Conservation (phyloP, 2,329 filamentous ascomycete species). For the Penicillium crustosum region DNA sequence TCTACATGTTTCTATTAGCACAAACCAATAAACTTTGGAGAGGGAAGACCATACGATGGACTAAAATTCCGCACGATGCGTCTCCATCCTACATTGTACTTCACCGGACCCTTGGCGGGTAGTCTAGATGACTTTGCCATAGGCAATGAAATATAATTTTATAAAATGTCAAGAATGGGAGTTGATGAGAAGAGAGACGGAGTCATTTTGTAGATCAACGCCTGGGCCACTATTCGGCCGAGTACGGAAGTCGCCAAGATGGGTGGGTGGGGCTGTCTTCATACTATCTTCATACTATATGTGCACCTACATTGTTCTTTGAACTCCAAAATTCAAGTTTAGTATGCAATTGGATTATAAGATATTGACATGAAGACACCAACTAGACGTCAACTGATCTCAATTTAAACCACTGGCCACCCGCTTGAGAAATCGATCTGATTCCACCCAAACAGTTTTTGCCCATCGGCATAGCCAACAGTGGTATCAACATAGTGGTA, state of each 20-base stretch:
- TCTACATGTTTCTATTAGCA: slow-evolving; percentile 28
- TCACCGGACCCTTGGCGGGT: slow-evolving; percentile 5
- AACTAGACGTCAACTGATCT: neutral
- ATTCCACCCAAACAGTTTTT: slow-evolving; percentile 52
- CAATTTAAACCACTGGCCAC: slow-evolving; percentile 45
- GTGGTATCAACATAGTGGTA: slow-evolving; percentile 62
- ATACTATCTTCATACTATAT: neutral
- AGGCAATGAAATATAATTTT: neutral
- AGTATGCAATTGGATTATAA: too few relatives aligned
- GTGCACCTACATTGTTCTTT: too few relatives aligned
- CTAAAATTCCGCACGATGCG: slow-evolving; percentile 55
- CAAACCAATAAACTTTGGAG: neutral
- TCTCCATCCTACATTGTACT: slow-evolving; percentile 30
- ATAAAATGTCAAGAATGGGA: neutral
- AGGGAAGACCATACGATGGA: slow-evolving; percentile 48
- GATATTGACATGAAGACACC: neutral
- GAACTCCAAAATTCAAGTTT: too few relatives aligned
- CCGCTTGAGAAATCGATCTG: slow-evolving; percentile 44
- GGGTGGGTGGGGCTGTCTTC: neutral
- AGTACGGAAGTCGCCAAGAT: slow-evolving; percentile 1
- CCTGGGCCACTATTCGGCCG: slow-evolving; percentile 5
- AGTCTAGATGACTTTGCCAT: neutral
- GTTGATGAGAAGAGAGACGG: neutral
- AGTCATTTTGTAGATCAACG: neutral
- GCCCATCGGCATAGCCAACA: slow-evolving; percentile 52